Evolutionary conservation across 2,329 filamentous ascomycete genomes (phyloP), one percentile per base, ranked within the genome.

Genomic region (Verticillium tricorpus): DNA sequence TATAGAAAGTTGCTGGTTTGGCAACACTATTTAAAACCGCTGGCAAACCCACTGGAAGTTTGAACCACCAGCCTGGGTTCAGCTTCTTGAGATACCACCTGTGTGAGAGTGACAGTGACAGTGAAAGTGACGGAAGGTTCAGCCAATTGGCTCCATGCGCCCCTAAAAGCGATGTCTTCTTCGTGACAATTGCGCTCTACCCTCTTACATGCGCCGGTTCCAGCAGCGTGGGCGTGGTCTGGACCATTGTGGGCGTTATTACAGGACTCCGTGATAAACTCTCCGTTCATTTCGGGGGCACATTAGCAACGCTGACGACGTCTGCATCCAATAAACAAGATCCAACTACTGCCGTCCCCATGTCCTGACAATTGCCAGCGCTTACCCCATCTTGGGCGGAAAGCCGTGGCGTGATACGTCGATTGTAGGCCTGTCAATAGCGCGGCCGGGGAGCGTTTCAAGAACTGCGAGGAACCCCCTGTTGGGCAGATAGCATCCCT

Each of bases 1-100:
- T 35, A 14, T 35, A 4, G 6, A 28, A 28, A 28, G 5, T 28
- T 28, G 28, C 28, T 28, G 28, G 28, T 28, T 35, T 35, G 34
- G 69, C 45, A 70, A 71, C 58, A 69, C 39, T 45, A n/a, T 45
- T 8, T 45, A 45, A 39, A 39, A 17, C 28, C 3, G 28, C 28
- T 28, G 28, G 28, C 5, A 28, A 28, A 28, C 4, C 5, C 28
- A 5, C 28, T 28, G 28, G 28, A 28, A 1, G 6, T 28, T 28
- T 28, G 28, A 5, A 28, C 28, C 28, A 28, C 28, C 28, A 28
- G 28, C 5, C 28, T 28, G 4, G 4, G 28, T 28, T 5, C 28
- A 28, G 28, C 4, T 28, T 28, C 1, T 28, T 28, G 5, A 28
- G 28, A 28, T 28, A 6, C 1, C 28, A 6, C 25, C 25, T 25